A percentile compares a stretch with the other conserved stretches of the same genome.
phyloP scores from a whole-genome alignment of 345 rosid genomes.

The Hibiscus syriacus region DNA sequence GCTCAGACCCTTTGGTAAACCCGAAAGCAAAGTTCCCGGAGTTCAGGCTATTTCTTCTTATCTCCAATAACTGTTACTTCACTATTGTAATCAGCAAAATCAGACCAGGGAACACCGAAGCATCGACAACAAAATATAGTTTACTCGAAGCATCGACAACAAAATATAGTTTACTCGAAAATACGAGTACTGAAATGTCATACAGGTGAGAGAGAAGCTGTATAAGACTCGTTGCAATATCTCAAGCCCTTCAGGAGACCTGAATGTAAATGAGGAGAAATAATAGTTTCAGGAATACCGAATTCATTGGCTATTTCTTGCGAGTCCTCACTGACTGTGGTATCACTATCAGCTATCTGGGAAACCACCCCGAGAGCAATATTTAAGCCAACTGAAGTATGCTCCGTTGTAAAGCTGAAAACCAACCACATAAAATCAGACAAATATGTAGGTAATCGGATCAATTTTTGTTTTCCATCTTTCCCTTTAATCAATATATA shows the following conservation, averaged over 20 bases:
- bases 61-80: slow-evolving; percentile 21
- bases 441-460: background rate
- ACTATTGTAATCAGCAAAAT: background rate
- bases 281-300: slow-evolving; percentile 39
- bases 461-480: background rate
- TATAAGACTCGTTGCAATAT: slow-evolving; percentile 48
- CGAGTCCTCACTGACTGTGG: slow-evolving; percentile 15
- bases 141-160: too few species aligned
- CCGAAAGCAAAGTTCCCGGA: slow-evolving; percentile 35
- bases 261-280: slow-evolving; percentile 28
- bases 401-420: slow-evolving; percentile 68
- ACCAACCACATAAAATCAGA: slow-evolving; percentile 6
- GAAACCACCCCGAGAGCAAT: slow-evolving; percentile 37
- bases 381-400: slow-evolving; percentile 62
- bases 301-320: slow-evolving; percentile 17
- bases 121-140: background rate
- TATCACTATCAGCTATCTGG: slow-evolving; percentile 26
- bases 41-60: slow-evolving; percentile 12
- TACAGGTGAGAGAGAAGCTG: slow-evolving; percentile 46
- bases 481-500: background rate
- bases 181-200: slow-evolving; percentile 17
- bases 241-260: slow-evolving; percentile 67
- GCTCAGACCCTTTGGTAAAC: slow-evolving; percentile 62
- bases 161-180: too few species aligned
- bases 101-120: background rate